phyloP scores from a whole-genome alignment of 495 filamentous ascomycete genomes.

The Thermothielavioides terrestris region DNA sequence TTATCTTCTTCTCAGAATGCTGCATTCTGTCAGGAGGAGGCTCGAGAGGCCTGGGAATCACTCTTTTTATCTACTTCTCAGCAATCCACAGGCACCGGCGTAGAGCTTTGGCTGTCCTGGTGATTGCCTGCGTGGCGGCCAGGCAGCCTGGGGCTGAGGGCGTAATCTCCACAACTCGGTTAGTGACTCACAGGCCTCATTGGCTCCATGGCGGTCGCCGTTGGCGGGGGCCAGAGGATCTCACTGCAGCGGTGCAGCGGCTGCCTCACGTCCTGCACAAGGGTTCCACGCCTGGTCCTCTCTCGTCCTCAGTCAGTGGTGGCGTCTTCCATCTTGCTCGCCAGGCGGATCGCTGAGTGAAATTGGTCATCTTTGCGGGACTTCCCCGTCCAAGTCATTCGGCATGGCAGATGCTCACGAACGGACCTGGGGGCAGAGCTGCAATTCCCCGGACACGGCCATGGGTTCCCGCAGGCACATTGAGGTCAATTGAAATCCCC shows the following conservation, averaged over 20 bases:
- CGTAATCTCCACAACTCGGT: constrained; percentile 12
- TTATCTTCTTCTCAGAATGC: background rate
- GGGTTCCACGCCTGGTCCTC: too few species aligned
- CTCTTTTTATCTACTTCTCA: background rate
- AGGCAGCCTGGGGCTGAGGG: background rate
- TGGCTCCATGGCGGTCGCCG: background rate
- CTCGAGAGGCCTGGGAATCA: background rate
- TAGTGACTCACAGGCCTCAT: constrained; percentile 15
- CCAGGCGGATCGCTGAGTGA: constrained; percentile 3
- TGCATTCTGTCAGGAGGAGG: background rate
- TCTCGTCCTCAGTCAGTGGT: constrained; percentile 2
- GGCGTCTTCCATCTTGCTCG: background rate
- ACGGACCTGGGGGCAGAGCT: background rate
- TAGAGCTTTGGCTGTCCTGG: too few species aligned
- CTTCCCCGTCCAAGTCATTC: background rate
- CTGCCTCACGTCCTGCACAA: background rate
- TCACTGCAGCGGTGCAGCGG: constrained; percentile 3
- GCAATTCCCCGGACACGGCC: background rate
- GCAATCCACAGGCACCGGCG: background rate
- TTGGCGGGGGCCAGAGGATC: too few species aligned
- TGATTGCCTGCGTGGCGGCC: background rate
- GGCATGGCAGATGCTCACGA: too few species aligned
- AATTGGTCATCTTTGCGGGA: background rate
- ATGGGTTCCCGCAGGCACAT: background rate
- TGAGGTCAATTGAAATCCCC: background rate